Percentiles rank a stretch among this genome's conserved stretches.
Evolutionary conservation across 768 basidiomycete species (phyloP).

Genomic region (Lactifluus subvellereus): DNA sequence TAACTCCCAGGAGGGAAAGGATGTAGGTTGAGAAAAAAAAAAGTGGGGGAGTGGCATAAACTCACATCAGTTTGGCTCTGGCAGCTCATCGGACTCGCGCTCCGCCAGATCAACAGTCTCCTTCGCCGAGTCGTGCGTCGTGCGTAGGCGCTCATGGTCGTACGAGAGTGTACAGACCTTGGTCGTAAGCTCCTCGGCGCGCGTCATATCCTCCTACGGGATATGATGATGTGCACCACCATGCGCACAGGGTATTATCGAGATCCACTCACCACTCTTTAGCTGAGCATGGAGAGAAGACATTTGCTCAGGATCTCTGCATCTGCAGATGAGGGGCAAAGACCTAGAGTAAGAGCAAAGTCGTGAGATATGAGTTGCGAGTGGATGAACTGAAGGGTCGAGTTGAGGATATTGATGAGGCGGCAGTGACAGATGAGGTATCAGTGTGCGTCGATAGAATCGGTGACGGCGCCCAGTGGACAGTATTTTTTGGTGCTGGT

Average conservation of each 20-base stretch:
- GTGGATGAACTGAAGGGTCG: conserved; percentile 74
- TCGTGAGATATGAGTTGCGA: conserved; percentile 80
- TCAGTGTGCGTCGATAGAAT: background rate
- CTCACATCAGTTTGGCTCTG: conserved; percentile 68
- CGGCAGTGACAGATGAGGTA: conserved; percentile 31
- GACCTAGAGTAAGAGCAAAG: conserved; percentile 55
- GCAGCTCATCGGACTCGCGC: conserved; percentile 67
- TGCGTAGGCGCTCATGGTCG: conserved; percentile 68
- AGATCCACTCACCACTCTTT: conserved; percentile 57
- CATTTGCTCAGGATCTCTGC: conserved; percentile 63
- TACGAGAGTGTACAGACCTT: conserved; percentile 74
- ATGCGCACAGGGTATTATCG: too few species aligned
- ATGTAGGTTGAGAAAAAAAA: background rate
- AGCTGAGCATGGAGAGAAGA: conserved; percentile 67
- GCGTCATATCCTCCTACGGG: conserved; percentile 62
- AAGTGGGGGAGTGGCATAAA: conserved; percentile 18
- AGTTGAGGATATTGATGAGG: conserved; percentile 46
- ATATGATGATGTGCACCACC: too few species aligned
- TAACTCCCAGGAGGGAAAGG: conserved; percentile 1
- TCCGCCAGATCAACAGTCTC: conserved; percentile 69
- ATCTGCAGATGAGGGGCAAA: conserved; percentile 46
- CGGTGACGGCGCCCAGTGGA: conserved; percentile 47
- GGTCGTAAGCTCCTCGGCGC: conserved; percentile 70
- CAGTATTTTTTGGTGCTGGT: conserved; percentile 37
- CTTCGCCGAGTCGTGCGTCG: conserved; percentile 53